A percentile compares a stretch with the other conserved stretches of the same genome.
Conservation (phyloP, 768 basidiomycete genomes). For the Tricholoma saponaceum region DNA sequence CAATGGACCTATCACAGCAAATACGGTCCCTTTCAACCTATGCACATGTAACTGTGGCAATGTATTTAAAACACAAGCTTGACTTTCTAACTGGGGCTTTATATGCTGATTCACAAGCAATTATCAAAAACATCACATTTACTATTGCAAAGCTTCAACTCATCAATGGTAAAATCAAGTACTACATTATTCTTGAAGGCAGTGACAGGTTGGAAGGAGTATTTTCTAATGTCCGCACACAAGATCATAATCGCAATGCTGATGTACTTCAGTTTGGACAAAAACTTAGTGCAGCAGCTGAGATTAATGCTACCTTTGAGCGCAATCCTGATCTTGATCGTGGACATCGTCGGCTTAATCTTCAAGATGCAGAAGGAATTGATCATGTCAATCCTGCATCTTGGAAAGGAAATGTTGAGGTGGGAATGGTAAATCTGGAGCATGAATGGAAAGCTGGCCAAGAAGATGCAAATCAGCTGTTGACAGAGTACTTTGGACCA, state of each 20-base stretch:
- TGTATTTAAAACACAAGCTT: conserved; percentile 14
- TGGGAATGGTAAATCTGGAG: neutral
- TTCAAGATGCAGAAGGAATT: neutral
- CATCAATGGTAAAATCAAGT: neutral
- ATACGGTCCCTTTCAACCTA: neutral
- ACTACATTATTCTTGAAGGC: conserved; percentile 19
- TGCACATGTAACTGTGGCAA: neutral
- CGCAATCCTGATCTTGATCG: neutral
- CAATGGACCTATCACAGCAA: neutral
- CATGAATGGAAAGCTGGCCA: neutral
- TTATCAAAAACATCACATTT: conserved; percentile 22
- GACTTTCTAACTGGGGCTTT: conserved; percentile 17
- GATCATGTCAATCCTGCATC: conserved; percentile 2
- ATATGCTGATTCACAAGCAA: conserved; percentile 20
- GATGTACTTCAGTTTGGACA: conserved; percentile 18
- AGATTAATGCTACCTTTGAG: conserved; percentile 11
- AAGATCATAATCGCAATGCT: conserved; percentile 18
- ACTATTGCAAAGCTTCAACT: conserved; percentile 18
- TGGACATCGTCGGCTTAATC: neutral
- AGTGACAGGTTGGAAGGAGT: conserved; percentile 23
- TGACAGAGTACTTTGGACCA: neutral
- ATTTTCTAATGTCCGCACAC: conserved; percentile 18
- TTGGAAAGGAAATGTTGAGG: neutral
- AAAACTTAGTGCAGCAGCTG: conserved; percentile 13
- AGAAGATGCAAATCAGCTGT: neutral